Evolutionary conservation across 345 rosid species (phyloP), one percentile per base, ranked within the genome.

Genomic region (Psidium friedrichsthalianum): DNA sequence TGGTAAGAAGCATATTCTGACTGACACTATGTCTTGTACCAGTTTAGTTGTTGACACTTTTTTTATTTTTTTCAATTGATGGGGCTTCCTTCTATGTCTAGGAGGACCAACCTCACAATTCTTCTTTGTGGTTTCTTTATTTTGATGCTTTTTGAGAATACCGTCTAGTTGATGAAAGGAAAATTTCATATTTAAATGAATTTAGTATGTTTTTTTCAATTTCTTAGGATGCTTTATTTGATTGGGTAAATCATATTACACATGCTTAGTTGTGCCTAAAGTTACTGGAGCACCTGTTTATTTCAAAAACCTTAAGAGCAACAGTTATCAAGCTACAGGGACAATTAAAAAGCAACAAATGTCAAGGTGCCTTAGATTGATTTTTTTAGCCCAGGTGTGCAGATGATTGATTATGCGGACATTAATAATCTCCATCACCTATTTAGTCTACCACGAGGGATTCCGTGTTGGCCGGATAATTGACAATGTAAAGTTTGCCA

Each of bases 1-100:
- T 93, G 94, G 99, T 95, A 90, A 93, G 93, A 58, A 86, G 25
- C 82, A 29, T 47, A 14, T 47, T 36, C 36, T 74, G 3, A 49
- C 16, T 27, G 47, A 58, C 20, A 29, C 78, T 8, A 29, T 44
- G 52, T 81, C 20, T 1, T 1, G 25, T 11, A 80, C 51, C 3
- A 5, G n/a, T 80, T 80, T 80, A 24, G 21, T 24, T 47, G 52
- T 47, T 44, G 12, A 25, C 42, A 29, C 40, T 13, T 82, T 8
- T 14, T 49, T 13, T 82, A 4, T 14, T 49, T 49, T 49, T n/a
- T 81, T 51, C 52, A 49, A n/a, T 47, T 47, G 29, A 51, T 51
- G 83, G 32, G 83, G 22, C 32, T 82, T 82, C 83, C 36, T 24
- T 81, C n/a, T 27, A 81, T 49, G 55, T 81, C 47, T 69, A 69